Percentiles rank a stretch among this genome's conserved stretches.
These are phyloP conservation scores for Corymbia maculata DNA, from an alignment of 345 rosid species.

Conservation along the genomic window DNA sequence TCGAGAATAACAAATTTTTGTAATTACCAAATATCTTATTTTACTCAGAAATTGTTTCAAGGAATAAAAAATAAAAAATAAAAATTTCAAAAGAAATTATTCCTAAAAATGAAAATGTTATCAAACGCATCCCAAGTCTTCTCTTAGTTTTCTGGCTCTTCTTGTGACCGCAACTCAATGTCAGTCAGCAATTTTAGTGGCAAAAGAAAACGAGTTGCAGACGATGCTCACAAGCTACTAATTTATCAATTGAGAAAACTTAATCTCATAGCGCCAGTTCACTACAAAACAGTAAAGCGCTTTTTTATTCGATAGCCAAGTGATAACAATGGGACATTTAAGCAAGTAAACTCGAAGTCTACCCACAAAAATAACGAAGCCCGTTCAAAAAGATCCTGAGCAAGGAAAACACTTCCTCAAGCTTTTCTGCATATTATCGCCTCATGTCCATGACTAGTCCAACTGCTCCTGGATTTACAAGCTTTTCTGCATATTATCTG, in stretches of 20 bases:
- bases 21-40: too few species aligned
- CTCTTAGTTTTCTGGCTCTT: slow-evolving; percentile 55
- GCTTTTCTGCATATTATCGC: slow-evolving; percentile 41
- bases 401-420: slow-evolving; percentile 26
- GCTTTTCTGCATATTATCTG: slow-evolving; percentile 15
- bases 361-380: not conserved
- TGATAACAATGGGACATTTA: not conserved
- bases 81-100: too few species aligned
- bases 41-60: too few species aligned
- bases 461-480: not conserved
- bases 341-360: not conserved
- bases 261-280: not conserved
- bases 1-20: too few species aligned
- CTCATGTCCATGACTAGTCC: slow-evolving; percentile 49
- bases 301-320: not conserved
- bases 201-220: not conserved
- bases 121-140: slow-evolving; percentile 15
- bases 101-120: too few species aligned
- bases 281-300: not conserved
- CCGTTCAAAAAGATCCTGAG: not conserved
- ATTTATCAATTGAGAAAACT: not conserved
- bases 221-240: not conserved
- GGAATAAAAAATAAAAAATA: too few species aligned
- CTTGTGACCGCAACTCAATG: slow-evolving; percentile 39
- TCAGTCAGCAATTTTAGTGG: not conserved